A percentile compares a stretch with the other conserved stretches of the same genome.
These are phyloP conservation scores for Scleroderma citrinum DNA, from an alignment of 768 basidiomycete species.

Conservation along the genomic window DNA sequence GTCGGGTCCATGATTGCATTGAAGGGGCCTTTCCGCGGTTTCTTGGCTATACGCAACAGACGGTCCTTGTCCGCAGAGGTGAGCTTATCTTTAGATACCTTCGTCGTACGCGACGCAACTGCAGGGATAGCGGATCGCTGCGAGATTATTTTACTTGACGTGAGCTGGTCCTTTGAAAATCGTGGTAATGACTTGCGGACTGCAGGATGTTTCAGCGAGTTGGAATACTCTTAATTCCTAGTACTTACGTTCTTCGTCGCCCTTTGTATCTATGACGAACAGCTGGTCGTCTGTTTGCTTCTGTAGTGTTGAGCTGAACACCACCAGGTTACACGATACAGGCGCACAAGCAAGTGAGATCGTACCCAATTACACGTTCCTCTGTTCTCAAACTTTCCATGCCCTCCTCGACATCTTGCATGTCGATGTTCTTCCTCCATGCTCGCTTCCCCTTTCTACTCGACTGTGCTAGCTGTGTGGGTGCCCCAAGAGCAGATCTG, in stretches of 20 bases:
- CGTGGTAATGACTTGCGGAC: slow-evolving; percentile 56
- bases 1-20: slow-evolving; percentile 64
- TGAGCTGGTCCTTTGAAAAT: slow-evolving; percentile 49
- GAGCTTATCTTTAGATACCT: slow-evolving; percentile 32
- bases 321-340: not conserved
- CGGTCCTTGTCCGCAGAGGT: slow-evolving; percentile 68
- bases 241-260: slow-evolving; percentile 64
- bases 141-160: slow-evolving; percentile 72
- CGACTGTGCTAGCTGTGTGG: slow-evolving; percentile 42
- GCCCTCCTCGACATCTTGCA: slow-evolving; percentile 69
- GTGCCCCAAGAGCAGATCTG: slow-evolving; percentile 18
- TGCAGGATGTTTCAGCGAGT: slow-evolving; percentile 18
- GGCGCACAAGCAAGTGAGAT: not conserved
- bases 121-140: slow-evolving; percentile 89
- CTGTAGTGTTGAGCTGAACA: slow-evolving; percentile 51
- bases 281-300: slow-evolving; percentile 67
- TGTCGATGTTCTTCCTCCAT: slow-evolving; percentile 91
- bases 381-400: slow-evolving; percentile 76
- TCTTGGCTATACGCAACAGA: slow-evolving; percentile 70
- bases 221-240: not conserved
- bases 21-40: slow-evolving; percentile 65
- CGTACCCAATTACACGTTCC: slow-evolving; percentile 75
- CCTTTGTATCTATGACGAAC: slow-evolving; percentile 75
- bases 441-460: slow-evolving; percentile 88
- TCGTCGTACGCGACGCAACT: slow-evolving; percentile 50